phyloP scores from a whole-genome alignment of 306 rosid genomes.

The Hippophae gyantsensis region DNA sequence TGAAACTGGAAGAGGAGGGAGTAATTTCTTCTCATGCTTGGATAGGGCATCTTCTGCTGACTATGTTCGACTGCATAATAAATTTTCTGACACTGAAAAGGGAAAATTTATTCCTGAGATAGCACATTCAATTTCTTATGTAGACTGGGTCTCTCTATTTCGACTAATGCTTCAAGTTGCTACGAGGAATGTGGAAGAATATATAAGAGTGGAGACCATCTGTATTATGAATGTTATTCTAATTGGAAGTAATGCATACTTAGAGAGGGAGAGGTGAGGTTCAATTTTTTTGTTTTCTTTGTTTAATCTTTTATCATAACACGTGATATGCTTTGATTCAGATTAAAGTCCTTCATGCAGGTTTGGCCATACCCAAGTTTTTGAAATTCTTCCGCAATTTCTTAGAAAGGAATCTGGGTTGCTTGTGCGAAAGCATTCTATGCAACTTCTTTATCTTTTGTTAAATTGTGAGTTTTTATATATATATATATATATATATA shows the following conservation, averaged over 20 bases:
- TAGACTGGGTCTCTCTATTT: conserved; percentile 56
- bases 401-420: conserved; percentile 69
- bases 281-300: conserved; percentile 14
- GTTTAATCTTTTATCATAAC: conserved; percentile 7
- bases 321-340: conserved; percentile 7
- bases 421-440: conserved; percentile 42
- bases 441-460: conserved; percentile 59
- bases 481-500: conserved; percentile 3
- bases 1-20: conserved; percentile 30
- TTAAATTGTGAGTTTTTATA: conserved; percentile 59
- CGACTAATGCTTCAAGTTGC: conserved; percentile 49
- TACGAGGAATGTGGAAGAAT: conserved; percentile 45
- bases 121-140: conserved; percentile 31
- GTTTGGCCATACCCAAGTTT: conserved; percentile 45
- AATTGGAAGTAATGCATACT: conserved; percentile 43
- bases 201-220: conserved; percentile 53
- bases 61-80: conserved; percentile 8
- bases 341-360: conserved; percentile 30
- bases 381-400: conserved; percentile 50
- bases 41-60: conserved; percentile 17
- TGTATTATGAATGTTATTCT: conserved; percentile 57
- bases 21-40: conserved; percentile 10
- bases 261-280: conserved; percentile 71
- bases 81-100: conserved; percentile 24
- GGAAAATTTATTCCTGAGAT: conserved; percentile 32